Base-by-base conservation (phyloP, 495 filamentous ascomycete genomes). In the Penicillium paxilli region DNA sequence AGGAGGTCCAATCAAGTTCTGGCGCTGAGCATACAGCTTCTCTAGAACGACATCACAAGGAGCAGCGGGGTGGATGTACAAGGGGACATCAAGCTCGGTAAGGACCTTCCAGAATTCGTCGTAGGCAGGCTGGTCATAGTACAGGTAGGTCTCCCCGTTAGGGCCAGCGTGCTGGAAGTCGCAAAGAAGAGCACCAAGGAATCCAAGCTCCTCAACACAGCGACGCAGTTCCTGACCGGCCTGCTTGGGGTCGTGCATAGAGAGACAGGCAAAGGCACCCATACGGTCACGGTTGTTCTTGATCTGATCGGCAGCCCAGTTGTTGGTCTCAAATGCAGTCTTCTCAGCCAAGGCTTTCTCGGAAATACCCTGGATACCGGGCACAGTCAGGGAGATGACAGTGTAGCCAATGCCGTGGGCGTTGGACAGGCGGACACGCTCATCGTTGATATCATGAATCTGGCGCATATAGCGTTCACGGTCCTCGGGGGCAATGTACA, bases 61-160 rank as follows among this genome's bases (percentile, higher is more conserved):
- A 46, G 73, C 72, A 44, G 72, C 68, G 0, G 85, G 84, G 58
- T 88, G 83, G 9, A 88, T 66, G 58, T 88, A 88, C 5, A 88
- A 69, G 0, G 83, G 83, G 2, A 85, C 84, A 35, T 80, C 76
- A 14, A 88, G 75, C 52, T 84, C 80, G 5, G 4, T 9, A 4
- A 9, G 70, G 0, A 73, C 72, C 26, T 69, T 47, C 83, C 83
- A 87, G 69, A 87, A 87, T 5, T 73, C 60, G 47, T 83, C 74
- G 65, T 79, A 86, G 26, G 72, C 69, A 1, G 71, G 60, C 22
- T 74, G 67, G 52, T 86, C 83, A 64, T 83, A 87, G 68, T 80
- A 85, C 57, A 82, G 74, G 65, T 79, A 80, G 20, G 72, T 74
- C 55, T 83, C 78, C 10, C 78, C 76, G 42, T 79, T 75, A 0